Evolutionary conservation across 805 yeast genomes (phyloP), one percentile per base, ranked within the genome.

Genomic region (Wickerhamomyces chambardii): DNA sequence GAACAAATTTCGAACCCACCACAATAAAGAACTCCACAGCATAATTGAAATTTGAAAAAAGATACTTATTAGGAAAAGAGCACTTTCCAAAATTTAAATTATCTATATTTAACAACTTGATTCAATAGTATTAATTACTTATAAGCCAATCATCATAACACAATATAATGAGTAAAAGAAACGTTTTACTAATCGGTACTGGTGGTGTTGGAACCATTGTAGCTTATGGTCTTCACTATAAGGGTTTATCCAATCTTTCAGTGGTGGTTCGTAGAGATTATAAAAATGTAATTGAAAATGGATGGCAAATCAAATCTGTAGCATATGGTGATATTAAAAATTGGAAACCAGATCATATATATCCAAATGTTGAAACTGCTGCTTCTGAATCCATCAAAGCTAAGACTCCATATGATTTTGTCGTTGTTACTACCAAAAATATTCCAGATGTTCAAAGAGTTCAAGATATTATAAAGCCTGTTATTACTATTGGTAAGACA

Each of bases 121-220:
- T n/a, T n/a, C n/a, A n/a, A n/a, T n/a, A n/a, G n/a, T n/a, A n/a
- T n/a, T n/a, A n/a, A n/a, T n/a, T n/a, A n/a, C n/a, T n/a, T n/a
- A n/a, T n/a, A n/a, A n/a, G n/a, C n/a, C n/a, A n/a, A n/a, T n/a
- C n/a, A n/a, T n/a, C n/a, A n/a, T n/a, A n/a, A n/a, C n/a, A n/a
- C n/a, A 6, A 14, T 11, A 24, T 14, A 6, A 24, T 24, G 27
- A 22, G 17, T 18, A 34, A 34, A 22, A 17, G 32, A 17, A 54
- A 66, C 32, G 70, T 77, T 6, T 61, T 81, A 16, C 55, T 82
- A 10, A 64, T 84, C 18, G 94, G 94, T 4, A 63, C 83, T 34
- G 95, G 94, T 15, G 94, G 92, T 29, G 89, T 84, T 12, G 95
- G 94, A 18, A 63, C 81, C 28, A 70, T 84, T 29, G 78, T 78